phyloP scores from a whole-genome alignment of 805 yeast genomes.

The Cyberlindnera subsufficiens region DNA sequence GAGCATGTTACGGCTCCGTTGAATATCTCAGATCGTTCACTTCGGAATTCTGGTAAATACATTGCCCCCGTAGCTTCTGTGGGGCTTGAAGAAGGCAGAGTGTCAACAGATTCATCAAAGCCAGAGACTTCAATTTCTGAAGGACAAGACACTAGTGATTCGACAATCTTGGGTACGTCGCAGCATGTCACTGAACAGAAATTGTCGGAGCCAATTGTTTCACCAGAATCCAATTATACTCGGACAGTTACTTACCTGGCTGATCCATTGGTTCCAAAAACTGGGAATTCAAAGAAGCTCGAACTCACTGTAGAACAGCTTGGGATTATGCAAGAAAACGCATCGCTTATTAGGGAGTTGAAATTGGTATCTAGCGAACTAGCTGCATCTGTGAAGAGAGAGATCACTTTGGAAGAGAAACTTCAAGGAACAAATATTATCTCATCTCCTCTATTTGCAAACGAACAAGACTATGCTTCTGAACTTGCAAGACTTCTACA shows the following conservation, averaged over 20 bases:
- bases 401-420: conserved; percentile 50
- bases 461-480: conserved; percentile 28
- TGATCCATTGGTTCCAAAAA: neutral
- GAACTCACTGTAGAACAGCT: conserved; percentile 54
- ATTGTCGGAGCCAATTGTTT: too few relatives aligned
- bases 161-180: too few relatives aligned
- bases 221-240: too few relatives aligned
- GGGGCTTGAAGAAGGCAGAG: too few relatives aligned
- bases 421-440: conserved; percentile 15
- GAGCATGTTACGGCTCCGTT: conserved; percentile 15
- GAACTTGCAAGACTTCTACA: conserved; percentile 49
- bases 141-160: too few relatives aligned
- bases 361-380: conserved; percentile 66
- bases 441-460: neutral
- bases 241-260: too few relatives aligned
- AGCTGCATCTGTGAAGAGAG: conserved; percentile 67
- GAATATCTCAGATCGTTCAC: neutral
- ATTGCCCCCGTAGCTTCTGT: too few relatives aligned
- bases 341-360: conserved; percentile 53
- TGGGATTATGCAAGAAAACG: conserved; percentile 55
- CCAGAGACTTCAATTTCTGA: too few relatives aligned
- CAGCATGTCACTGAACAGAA: too few relatives aligned
- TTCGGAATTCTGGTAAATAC: too few relatives aligned
- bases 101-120: too few relatives aligned
- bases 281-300: conserved; percentile 13